These are phyloP conservation scores for Maudiozyma humilis DNA, from an alignment of 1,139 yeast species.

Conservation along the genomic window DNA sequence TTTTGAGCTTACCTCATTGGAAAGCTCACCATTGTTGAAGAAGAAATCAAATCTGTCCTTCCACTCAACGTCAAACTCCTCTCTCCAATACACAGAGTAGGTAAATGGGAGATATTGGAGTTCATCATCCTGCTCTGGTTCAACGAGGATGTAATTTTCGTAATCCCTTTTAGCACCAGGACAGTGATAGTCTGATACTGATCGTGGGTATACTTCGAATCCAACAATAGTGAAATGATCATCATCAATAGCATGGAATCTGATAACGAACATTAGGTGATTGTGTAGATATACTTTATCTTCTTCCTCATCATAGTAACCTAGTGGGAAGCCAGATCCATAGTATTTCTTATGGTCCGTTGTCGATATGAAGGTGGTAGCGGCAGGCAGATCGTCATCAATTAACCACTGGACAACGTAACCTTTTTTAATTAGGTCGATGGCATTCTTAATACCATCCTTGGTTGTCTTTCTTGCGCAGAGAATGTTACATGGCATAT, in stretches of 20 bases:
- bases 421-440: constrained; percentile 53
- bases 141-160: constrained; percentile 44
- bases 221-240: constrained; percentile 66
- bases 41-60: constrained; percentile 69
- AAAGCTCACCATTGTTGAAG: constrained; percentile 44
- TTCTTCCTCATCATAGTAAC: constrained; percentile 46
- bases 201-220: constrained; percentile 82
- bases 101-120: constrained; percentile 57
- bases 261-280: constrained; percentile 71
- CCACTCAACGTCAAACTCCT: constrained; percentile 62
- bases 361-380: constrained; percentile 70
- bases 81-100: constrained; percentile 85
- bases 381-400: constrained; percentile 75
- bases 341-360: constrained; percentile 58
- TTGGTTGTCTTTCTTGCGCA: constrained; percentile 55
- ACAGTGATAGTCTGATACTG: constrained; percentile 58
- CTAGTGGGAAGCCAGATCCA: constrained; percentile 82
- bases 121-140: constrained; percentile 30
- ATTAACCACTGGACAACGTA: constrained; percentile 79
- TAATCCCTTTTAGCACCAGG: constrained; percentile 61
- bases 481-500: constrained; percentile 54
- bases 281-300: constrained; percentile 59
- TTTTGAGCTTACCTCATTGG: constrained; percentile 14
- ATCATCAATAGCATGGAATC: constrained; percentile 54
- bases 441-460: constrained; percentile 48